Percentiles rank a stretch among this genome's conserved stretches.
These are phyloP conservation scores for Mrakia hoshinonis DNA, from an alignment of 768 basidiomycete species.

Conservation along the genomic window DNA sequence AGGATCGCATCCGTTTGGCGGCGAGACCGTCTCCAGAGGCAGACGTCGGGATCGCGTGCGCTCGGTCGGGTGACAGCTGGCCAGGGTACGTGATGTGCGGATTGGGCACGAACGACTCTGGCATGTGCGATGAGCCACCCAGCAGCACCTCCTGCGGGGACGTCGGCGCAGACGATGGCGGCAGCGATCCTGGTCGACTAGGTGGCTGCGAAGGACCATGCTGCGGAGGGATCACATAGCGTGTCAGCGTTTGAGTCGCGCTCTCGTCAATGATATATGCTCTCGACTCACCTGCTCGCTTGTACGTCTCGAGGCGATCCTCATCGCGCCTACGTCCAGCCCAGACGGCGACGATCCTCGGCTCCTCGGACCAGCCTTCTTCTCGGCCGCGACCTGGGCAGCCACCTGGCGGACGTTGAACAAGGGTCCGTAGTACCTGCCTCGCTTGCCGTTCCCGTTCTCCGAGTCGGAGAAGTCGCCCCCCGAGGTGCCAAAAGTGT, in stretches of 20 bases:
- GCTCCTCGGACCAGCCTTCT: slow-evolving; percentile 1
- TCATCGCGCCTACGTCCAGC: neutral
- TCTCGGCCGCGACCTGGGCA: slow-evolving; percentile 9
- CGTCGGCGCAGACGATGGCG: neutral
- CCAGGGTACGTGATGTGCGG: neutral
- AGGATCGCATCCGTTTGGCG: slow-evolving; percentile 13
- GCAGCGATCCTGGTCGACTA: neutral
- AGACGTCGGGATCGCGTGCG: neutral
- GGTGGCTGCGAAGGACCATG: neutral
- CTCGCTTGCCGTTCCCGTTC: slow-evolving; percentile 24
- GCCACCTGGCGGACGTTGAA: slow-evolving; percentile 15
- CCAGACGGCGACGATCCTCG: slow-evolving; percentile 4
- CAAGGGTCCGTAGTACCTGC: slow-evolving; percentile 16
- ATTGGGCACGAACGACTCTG: slow-evolving; percentile 7
- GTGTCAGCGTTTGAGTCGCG: neutral
- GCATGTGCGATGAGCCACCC: neutral
- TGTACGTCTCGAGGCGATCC: neutral
- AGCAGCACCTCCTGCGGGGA: slow-evolving; percentile 4
- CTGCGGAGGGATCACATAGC: neutral
- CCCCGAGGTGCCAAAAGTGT: slow-evolving; percentile 16
- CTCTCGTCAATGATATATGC: neutral
- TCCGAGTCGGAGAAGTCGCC: slow-evolving; percentile 28
- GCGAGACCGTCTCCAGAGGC: neutral
- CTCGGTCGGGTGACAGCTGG: slow-evolving; percentile 18
- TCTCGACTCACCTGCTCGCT: neutral